Conservation (phyloP, 805 yeast species). For the Ogataea parapolymorpha region DNA sequence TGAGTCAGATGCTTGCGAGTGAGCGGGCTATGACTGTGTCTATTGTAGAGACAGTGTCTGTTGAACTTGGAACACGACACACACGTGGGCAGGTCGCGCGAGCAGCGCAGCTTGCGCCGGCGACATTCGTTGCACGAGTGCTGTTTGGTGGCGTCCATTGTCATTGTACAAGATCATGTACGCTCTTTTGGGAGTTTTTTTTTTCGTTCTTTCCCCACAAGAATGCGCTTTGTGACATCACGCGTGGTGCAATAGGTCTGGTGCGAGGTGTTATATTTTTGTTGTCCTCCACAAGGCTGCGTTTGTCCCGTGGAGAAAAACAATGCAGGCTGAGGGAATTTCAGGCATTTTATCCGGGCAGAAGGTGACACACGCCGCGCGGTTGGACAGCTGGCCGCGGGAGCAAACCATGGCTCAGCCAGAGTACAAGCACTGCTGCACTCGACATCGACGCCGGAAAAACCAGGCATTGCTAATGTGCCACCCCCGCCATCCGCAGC, state of each 20-base stretch:
- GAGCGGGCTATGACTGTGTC: slow-evolving; percentile 12
- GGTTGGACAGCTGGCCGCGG: no score
- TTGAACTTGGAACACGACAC: slow-evolving; percentile 10
- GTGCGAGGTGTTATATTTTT: background rate
- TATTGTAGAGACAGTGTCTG: slow-evolving; percentile 16
- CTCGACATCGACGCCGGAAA: background rate
- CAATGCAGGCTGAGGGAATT: background rate
- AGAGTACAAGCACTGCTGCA: no score
- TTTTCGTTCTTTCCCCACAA: background rate
- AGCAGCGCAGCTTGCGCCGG: slow-evolving; percentile 14
- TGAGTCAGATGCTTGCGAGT: slow-evolving; percentile 16
- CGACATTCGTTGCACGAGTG: slow-evolving; percentile 18
- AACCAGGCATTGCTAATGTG: background rate
- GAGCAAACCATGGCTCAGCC: no score
- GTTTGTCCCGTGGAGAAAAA: background rate
- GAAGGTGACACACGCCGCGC: no score
- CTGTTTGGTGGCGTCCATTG: background rate
- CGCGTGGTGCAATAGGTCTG: background rate
- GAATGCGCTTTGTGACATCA: background rate
- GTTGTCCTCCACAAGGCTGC: background rate
- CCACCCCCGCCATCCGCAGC: background rate
- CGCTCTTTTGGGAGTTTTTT: no score
- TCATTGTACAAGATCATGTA: background rate
- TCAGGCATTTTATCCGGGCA: no score
- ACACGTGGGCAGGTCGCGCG: slow-evolving; percentile 17